Evolutionary conservation across 1,139 yeast genomes (phyloP), one percentile per base, ranked within the genome.

Genomic region (Yamadazyma sp.): DNA sequence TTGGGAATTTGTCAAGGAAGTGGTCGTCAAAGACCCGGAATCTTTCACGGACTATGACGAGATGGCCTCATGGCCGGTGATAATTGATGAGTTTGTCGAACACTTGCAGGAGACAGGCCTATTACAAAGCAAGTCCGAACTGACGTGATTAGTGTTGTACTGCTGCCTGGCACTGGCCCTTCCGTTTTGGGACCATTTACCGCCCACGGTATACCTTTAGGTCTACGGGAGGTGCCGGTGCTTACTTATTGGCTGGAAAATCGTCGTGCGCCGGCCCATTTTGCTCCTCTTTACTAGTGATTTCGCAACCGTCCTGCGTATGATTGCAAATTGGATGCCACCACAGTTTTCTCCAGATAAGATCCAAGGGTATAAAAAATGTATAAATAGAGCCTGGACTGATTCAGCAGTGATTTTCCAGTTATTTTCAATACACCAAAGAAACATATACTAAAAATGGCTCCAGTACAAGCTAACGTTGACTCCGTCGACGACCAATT

Each of bases 31-130:
- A 1, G 86, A 83, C 49, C 80, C 85, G 0, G 55, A 59, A 1
- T 39, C 42, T 3, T 65, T 85, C 14, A 58, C 61, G 9, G 66
- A 61, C 3, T 89, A 88, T 59, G 91, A 85, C 52, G 94, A 84
- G 48, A 72, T 76, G 57, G 89, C 85, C 33, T 86, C 97, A 0
- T 91, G 98, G 98, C 98, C 98, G 5, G 80, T 87, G 42, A 69
- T 87, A 12, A 79, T 91, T 50, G 98, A 91, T 56, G 91, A 83
- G 45, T 92, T 77, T 57, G 83, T 87, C 20, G 95, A 86, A 49
- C 73, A 73, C 55, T 58, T 78, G 44, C 63, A 62, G 17, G 77
- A 68, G 27, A 54, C 55, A 15, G 36, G 31, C 4, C 17, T 27
- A 8, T 32, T 27, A 16, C 16, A n/a, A 26, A 6, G 12, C 8